These are phyloP conservation scores for Ceratobasidium sp. DNA, from an alignment of 1,284 basidiomycete genomes.

Conservation along the genomic window DNA sequence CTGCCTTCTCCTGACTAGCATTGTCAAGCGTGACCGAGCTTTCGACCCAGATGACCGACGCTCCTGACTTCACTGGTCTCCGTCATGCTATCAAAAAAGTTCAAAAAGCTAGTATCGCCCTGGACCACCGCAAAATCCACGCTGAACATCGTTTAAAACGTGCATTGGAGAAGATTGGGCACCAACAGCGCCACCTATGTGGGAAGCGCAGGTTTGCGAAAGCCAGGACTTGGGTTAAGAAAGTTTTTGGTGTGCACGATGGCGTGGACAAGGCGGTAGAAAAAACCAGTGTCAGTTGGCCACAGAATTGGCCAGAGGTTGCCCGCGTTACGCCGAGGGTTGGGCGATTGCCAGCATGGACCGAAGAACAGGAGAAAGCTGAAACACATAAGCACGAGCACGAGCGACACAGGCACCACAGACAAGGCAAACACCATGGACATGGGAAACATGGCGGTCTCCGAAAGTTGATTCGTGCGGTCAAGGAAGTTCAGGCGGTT, in stretches of 20 bases:
- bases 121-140: slow-evolving; percentile 61
- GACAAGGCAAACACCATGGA: slow-evolving; percentile 34
- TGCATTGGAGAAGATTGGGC: slow-evolving; percentile 52
- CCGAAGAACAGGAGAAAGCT: slow-evolving; percentile 42
- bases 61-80: slow-evolving; percentile 59
- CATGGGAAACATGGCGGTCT: slow-evolving; percentile 21
- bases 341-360: slow-evolving; percentile 40
- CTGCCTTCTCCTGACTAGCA: slow-evolving; percentile 48
- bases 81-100: slow-evolving; percentile 60
- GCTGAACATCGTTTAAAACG: slow-evolving; percentile 52
- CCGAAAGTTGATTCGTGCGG: slow-evolving; percentile 50
- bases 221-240: slow-evolving; percentile 37
- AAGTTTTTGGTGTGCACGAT: slow-evolving; percentile 37
- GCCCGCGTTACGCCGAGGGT: slow-evolving; percentile 20
- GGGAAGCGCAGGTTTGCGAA: slow-evolving; percentile 24
- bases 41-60: slow-evolving; percentile 43
- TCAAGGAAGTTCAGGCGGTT: slow-evolving; percentile 67
- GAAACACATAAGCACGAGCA: slow-evolving; percentile 36
- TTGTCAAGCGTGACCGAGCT: slow-evolving; percentile 56
- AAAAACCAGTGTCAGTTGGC: not conserved
- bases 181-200: slow-evolving; percentile 5
- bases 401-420: slow-evolving; percentile 38
- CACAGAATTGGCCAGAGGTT: slow-evolving; percentile 23
- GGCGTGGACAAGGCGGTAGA: not conserved
- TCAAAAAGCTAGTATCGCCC: slow-evolving; percentile 58